Base-by-base conservation (phyloP, 441 rosid genomes). In the Populus hybrid region DNA sequence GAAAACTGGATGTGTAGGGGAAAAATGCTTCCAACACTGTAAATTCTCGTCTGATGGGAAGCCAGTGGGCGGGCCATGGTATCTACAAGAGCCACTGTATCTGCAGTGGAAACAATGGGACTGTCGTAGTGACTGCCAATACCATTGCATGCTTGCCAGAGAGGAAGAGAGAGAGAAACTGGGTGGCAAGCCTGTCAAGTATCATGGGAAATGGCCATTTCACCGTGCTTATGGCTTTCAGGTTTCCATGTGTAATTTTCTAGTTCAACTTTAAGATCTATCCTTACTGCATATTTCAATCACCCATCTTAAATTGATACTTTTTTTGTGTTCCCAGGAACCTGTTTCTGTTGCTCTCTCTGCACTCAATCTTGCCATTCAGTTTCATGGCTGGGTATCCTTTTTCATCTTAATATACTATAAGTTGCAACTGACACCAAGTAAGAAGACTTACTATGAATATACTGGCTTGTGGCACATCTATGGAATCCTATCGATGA, bases 171-270 rank as follows among this genome's bases (percentile, higher is more conserved):
- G 93, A 46, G 90, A 79, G 79, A 76, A 82, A 69, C 85, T 79
- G 14, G 94, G 95, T 77, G 73, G 83, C 67, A 73, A 34, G 76
- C 97, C 99, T 5, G 80, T 91, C 76, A 95, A 93, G 84, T 93
- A 93, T 85, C 95, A 93, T 78, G 99, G 99, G 67, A 93, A 91
- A 88, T 94, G 99, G 99, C 96, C 98, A 50, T 93, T 95, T 82
- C 85, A 78, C 76, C 94, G 94, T 81, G 90, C 88, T 35, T 88
- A 86, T 71, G 97, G 99, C 61, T 89, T 95, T 78, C 98, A 92
- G 98, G 98, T 93, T 76, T 61, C 78, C 40, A 36, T 70, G 64
- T 72, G 46, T 73, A 35, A 66, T 34, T 59, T 75, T 42, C 72
- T 9, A 35, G 16, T 69, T 12, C 40, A 9, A 30, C 35, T 26